phyloP scores from a whole-genome alignment of 2,329 filamentous ascomycete species.

The Phialemoniopsis sp. region DNA sequence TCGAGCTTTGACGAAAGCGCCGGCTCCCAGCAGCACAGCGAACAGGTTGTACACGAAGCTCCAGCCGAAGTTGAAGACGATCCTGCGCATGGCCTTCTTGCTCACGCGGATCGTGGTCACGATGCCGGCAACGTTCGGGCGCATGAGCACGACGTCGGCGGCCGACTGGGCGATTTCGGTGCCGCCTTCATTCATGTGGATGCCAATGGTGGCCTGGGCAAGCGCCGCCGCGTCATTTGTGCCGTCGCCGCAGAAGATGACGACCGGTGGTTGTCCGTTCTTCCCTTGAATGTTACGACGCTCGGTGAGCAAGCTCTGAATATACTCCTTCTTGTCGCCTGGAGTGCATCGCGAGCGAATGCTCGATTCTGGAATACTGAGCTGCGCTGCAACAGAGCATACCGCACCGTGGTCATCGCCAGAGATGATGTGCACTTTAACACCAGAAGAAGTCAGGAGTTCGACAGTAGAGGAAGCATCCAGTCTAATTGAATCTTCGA shows the following conservation, averaged over 20 bases:
- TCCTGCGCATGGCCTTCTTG: conserved; percentile 37
- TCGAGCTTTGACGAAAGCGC: conserved; percentile 52
- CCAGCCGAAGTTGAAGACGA: conserved; percentile 68
- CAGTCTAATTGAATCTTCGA: conserved; percentile 39
- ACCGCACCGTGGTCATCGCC: conserved; percentile 52
- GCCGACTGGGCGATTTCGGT: conserved; percentile 63
- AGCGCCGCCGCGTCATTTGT: conserved; percentile 76
- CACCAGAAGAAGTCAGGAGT: conserved; percentile 27
- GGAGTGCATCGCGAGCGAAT: conserved; percentile 38
- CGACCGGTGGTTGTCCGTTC: conserved; percentile 23
- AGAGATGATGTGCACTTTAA: conserved; percentile 44
- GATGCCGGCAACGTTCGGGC: conserved; percentile 50
- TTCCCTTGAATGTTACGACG: conserved; percentile 1
- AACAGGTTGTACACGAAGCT: conserved; percentile 66
- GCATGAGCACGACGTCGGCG: conserved; percentile 66
- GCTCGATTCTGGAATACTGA: conserved; percentile 32
- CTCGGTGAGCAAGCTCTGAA: conserved; percentile 27
- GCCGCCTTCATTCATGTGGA: conserved; percentile 57
- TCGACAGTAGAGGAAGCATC: conserved; percentile 32
- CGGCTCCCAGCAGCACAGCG: conserved; percentile 62
- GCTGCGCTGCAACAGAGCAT: conserved; percentile 25
- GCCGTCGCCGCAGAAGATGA: conserved; percentile 73
- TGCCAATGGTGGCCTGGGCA: conserved; percentile 65
- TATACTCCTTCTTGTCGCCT: conserved; percentile 39
- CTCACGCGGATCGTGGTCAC: conserved; percentile 53